Base-by-base conservation (phyloP, 768 basidiomycete genomes). In the Clitopilus passeckerianus region DNA sequence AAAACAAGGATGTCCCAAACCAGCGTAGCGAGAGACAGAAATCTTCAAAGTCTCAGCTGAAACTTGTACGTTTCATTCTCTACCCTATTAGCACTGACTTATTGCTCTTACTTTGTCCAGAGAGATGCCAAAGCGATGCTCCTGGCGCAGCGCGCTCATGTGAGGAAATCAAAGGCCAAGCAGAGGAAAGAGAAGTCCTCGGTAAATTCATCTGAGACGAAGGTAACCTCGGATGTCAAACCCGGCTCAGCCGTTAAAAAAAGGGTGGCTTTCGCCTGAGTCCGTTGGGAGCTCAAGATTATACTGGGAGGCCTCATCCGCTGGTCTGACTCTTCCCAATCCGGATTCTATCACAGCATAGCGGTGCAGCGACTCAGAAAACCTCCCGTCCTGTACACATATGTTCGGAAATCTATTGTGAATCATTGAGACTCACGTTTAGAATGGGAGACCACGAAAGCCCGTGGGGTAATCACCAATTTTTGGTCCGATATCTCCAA, bases 81-180 rank as follows among this genome's bases (percentile, higher is more conserved):
- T 22, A 3, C 10, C 20, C 18, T n/a, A 9, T 27, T 16, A 41
- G 18, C 43, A 43, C 46, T 22, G 22, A 12, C 12, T 50, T 50
- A 18, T 50, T 10, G 3, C 22, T 18, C 46, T 41, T 16, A 4
- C 30, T 60, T 23, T 33, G 56, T 20, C 7, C 62, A 80, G 79
- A 75, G 78, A 63, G 78, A 78, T 63, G 72, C 73, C 15, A 81
- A 77, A 57, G 71, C 68, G 6, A 62, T 71, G 53, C 72, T 81
- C 23, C 65, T 68, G 22, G 74, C 74, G 37, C 71, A 70, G 63
- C 71, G 70, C 33, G 68, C 74, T 34, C 72, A 70, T 46, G 66
- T 63, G 34, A 81, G 78, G 68, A 75, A 72, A 66, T 69, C 74
- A 50, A 80, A 75, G 62, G 66, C 66, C 15, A 78, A 66, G 59